Evolutionary conservation across 441 rosid genomes (phyloP), one percentile per base, ranked within the genome.

Genomic region (Eutrema salsugineum): DNA sequence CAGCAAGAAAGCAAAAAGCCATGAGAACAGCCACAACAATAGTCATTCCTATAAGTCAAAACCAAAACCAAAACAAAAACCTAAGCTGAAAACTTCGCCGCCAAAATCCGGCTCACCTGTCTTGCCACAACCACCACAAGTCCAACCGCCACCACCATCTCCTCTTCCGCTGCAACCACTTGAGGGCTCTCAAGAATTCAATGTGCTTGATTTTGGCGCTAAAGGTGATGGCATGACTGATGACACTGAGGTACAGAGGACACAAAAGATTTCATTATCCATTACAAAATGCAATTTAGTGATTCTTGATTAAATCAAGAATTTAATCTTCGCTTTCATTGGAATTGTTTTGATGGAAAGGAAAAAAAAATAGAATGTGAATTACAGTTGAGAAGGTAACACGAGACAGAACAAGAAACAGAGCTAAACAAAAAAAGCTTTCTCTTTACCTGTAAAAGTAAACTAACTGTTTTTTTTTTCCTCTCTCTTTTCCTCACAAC

Each of bases 221-320:
- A 86, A 82, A 70, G 97, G 98, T 20, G 86, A 93, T 63, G 97
- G 94, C 24, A 80, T 78, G 66, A 79, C 74, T 6, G 97, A 89
- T 76, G 98, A 93, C 77, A 89, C 98, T 20, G 81, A 87, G 98
- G 98, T 91, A 75, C 61, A 38, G 1, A 51, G 22, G 1, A 51
- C 36, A 27, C 27, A 27, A 27, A 43, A 47, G 8, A 63, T 2
- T 48, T 40, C 38, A 11, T 40, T 42, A 53, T 38, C 10, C 19
- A 5, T 24, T 42, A n/a, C n/a, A 44, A 11, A 55, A 8, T 9
- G 32, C 39, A 42, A 19, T 35, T 1, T 8, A 68, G 7, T 56
- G 38, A 38, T 43, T 68, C 43, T 56, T 56, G 55, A 44, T 54
- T 56, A 55, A 56, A 43, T 42, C 63, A 55, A 55, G 54, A 53